These are phyloP conservation scores for Salmacisia buchloeana DNA, from an alignment of 1,284 basidiomycete species.

Conservation along the genomic window DNA sequence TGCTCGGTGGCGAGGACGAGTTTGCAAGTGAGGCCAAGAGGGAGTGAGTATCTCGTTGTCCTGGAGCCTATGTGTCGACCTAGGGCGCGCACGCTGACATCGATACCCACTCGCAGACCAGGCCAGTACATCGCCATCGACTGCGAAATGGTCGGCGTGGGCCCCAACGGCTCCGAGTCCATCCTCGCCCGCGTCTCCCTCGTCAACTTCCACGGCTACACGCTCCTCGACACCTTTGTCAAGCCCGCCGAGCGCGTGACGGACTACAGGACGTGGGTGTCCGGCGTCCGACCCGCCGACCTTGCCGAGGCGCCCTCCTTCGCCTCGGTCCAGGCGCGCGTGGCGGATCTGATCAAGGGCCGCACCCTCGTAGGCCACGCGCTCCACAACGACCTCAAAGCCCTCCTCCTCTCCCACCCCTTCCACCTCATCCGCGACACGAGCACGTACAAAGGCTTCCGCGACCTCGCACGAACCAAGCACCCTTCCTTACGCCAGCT, in stretches of 20 bases:
- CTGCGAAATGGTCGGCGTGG: slow-evolving; percentile 97
- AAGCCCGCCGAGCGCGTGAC: slow-evolving; percentile 79
- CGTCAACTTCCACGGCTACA: slow-evolving; percentile 80
- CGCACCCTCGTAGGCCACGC: slow-evolving; percentile 89
- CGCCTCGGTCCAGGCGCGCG: slow-evolving; percentile 70
- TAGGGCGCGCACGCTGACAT: background rate
- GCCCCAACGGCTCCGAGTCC: slow-evolving; percentile 71
- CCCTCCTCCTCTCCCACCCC: slow-evolving; percentile 83
- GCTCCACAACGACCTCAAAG: slow-evolving; percentile 83
- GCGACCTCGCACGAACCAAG: slow-evolving; percentile 59
- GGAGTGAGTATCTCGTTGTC: slow-evolving; percentile 15
- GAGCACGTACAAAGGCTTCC: slow-evolving; percentile 58
- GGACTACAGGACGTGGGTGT: slow-evolving; percentile 88
- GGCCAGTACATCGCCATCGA: slow-evolving; percentile 80
- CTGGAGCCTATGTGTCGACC: background rate
- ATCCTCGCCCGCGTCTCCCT: slow-evolving; percentile 83
- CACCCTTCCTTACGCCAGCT: slow-evolving; percentile 73
- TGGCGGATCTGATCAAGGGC: slow-evolving; percentile 72
- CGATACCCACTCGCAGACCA: slow-evolving; percentile 54
- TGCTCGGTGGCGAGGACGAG: slow-evolving; percentile 27
- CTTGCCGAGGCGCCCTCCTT: slow-evolving; percentile 70
- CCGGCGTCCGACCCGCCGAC: slow-evolving; percentile 74
- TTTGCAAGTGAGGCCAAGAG: slow-evolving; percentile 24
- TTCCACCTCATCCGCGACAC: slow-evolving; percentile 75
- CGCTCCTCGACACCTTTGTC: slow-evolving; percentile 80